These are phyloP conservation scores for Geotrichum aggregatum DNA, from an alignment of 1,139 yeast genomes.

Conservation along the genomic window DNA sequence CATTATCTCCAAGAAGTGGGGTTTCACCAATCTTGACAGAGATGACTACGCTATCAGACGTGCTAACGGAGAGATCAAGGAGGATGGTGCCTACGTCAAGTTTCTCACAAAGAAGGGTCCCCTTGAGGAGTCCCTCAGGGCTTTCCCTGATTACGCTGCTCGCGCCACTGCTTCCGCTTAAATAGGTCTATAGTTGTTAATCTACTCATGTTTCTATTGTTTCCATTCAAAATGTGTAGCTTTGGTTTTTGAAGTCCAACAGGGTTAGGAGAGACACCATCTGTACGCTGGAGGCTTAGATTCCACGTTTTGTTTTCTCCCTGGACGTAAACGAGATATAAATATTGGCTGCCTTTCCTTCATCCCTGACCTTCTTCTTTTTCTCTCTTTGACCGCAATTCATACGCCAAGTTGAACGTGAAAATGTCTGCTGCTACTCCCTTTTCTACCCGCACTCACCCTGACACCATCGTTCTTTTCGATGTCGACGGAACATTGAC, in stretches of 20 bases:
- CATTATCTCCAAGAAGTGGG: conserved; percentile 99
- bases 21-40: conserved; percentile 99
- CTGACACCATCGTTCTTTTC: conserved; percentile 60
- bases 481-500: conserved; percentile 98
- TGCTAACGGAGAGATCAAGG: conserved; percentile 96
- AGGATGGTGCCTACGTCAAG: conserved; percentile 99
- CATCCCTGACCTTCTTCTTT: background rate
- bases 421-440: conserved; percentile 26
- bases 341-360: background rate
- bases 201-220: background rate
- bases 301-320: conserved; percentile 17
- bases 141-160: conserved; percentile 83
- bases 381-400: conserved; percentile 6
- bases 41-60: conserved; percentile 91
- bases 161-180: conserved; percentile 32
- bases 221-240: background rate
- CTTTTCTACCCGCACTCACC: conserved; percentile 38
- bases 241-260: background rate
- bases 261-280: background rate
- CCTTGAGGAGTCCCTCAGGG: conserved; percentile 83
- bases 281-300: background rate
- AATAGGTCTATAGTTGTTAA: conserved; percentile 10
- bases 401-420: background rate
- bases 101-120: conserved; percentile 96
- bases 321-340: background rate